A percentile compares a stretch with the other conserved stretches of the same genome.
phyloP scores from a whole-genome alignment of 2,329 filamentous ascomycete species.

The Sporothrix luriei region DNA sequence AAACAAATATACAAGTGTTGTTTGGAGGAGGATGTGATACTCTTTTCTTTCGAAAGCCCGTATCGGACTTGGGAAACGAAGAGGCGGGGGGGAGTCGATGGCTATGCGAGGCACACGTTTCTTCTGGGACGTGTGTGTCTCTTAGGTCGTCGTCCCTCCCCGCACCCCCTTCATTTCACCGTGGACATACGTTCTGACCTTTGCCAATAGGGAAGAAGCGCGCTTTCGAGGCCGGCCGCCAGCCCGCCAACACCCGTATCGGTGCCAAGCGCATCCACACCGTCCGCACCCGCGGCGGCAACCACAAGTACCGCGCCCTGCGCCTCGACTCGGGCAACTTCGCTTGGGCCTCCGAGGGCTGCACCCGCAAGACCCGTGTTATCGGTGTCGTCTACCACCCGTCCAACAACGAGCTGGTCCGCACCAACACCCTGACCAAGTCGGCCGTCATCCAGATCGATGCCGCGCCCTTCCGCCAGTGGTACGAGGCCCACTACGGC shows the following conservation, averaged over 20 bases:
- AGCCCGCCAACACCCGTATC: slow-evolving; percentile 99
- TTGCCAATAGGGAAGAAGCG: slow-evolving; percentile 81
- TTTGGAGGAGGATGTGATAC: slow-evolving; percentile 21
- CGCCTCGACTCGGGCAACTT: slow-evolving; percentile 99
- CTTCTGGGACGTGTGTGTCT: neutral
- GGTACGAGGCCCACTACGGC: slow-evolving; percentile 99
- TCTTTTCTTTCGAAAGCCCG: slow-evolving; percentile 62
- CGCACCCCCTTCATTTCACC: slow-evolving; percentile 31
- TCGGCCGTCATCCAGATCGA: slow-evolving; percentile 98
- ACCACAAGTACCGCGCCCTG: slow-evolving; percentile 99
- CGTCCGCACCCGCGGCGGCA: slow-evolving; percentile 65
- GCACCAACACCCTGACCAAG: slow-evolving; percentile 99
- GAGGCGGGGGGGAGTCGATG: neutral
- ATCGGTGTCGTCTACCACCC: slow-evolving; percentile 98
- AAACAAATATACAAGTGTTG: slow-evolving; percentile 24
- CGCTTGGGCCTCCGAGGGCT: slow-evolving; percentile 97
- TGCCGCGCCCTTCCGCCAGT: slow-evolving; percentile 98
- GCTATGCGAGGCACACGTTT: neutral
- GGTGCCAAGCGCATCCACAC: slow-evolving; percentile 60
- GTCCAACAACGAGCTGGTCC: slow-evolving; percentile 99
- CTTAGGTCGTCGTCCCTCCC: neutral
- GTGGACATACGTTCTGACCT: slow-evolving; percentile 73
- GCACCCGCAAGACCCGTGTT: slow-evolving; percentile 98
- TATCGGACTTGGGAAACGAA: slow-evolving; percentile 50
- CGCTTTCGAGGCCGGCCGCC: slow-evolving; percentile 99